Evolutionary conservation across 805 yeast species (phyloP).

Genomic region (Tetrapisispora nanseiensis): DNA sequence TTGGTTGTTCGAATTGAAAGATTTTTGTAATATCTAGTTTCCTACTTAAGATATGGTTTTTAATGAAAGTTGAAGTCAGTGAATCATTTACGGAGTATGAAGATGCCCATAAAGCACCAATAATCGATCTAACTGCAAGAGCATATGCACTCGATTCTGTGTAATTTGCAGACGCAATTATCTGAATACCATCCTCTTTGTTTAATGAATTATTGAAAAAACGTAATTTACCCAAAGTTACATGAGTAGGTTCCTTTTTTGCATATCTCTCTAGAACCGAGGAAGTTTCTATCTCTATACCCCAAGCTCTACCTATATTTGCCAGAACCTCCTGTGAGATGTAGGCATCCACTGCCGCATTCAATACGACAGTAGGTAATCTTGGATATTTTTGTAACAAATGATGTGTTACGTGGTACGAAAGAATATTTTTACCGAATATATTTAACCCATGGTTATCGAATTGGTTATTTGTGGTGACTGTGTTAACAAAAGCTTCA

Average conservation of each 20-base stretch:
- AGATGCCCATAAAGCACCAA: constrained; percentile 76
- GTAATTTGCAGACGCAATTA: constrained; percentile 33
- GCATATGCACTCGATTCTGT: constrained; percentile 37
- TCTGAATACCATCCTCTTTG: constrained; percentile 42
- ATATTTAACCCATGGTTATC: constrained; percentile 71
- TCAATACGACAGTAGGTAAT: constrained; percentile 69
- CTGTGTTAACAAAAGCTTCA: constrained; percentile 22
- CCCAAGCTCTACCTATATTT: constrained; percentile 72
- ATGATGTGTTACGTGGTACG: constrained; percentile 66
- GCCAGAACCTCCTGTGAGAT: constrained; percentile 58
- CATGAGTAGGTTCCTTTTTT: constrained; percentile 55
- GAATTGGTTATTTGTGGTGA: constrained; percentile 37
- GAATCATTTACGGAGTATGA: constrained; percentile 38
- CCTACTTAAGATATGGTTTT: constrained; percentile 71
- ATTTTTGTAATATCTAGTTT: constrained; percentile 62
- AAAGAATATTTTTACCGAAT: constrained; percentile 73
- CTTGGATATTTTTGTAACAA: constrained; percentile 77
- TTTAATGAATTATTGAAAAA: constrained; percentile 28
- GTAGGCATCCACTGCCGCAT: constrained; percentile 66
- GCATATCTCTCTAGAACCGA: constrained; percentile 57
- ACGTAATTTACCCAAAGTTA: constrained; percentile 62
- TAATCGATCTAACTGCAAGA: constrained; percentile 66
- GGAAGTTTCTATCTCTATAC: constrained; percentile 67
- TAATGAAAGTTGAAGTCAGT: constrained; percentile 57
- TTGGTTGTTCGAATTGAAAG: constrained; percentile 78